These are phyloP conservation scores for Diplodia scrobiculata DNA, from an alignment of 2,329 filamentous ascomycete genomes.

Conservation along the genomic window DNA sequence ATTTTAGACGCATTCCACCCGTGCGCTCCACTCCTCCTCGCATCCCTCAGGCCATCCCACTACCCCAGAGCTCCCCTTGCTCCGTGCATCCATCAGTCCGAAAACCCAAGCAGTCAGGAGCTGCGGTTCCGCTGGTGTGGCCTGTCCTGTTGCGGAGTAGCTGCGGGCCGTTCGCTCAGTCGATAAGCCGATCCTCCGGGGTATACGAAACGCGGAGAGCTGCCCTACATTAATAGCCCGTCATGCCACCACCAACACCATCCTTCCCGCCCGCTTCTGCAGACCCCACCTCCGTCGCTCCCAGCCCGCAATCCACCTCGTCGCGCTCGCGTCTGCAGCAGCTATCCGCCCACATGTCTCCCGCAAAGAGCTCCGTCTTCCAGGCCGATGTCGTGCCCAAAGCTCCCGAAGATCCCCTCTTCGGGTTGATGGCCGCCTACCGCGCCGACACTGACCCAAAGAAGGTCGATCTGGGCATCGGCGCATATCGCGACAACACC, in stretches of 20 bases:
- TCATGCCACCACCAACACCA: conserved; percentile 30
- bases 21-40: conserved; percentile 11
- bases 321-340: conserved; percentile 51
- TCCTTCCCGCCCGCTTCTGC: conserved; percentile 30
- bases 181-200: conserved; percentile 27
- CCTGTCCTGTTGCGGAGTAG: conserved; percentile 17
- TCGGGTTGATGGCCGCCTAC: conserved; percentile 87
- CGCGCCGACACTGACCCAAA: conserved; percentile 71
- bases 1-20: background rate
- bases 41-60: conserved; percentile 15
- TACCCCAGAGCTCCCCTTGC: conserved; percentile 12
- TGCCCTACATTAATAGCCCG: conserved; percentile 20
- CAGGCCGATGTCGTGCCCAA: conserved; percentile 76
- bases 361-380: conserved; percentile 67
- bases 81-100: conserved; percentile 18
- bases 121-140: background rate
- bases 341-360: conserved; percentile 71
- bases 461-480: conserved; percentile 94
- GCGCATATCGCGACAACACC: conserved; percentile 91
- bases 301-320: background rate
- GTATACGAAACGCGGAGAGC: conserved; percentile 25
- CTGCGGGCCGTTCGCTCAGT: conserved; percentile 22
- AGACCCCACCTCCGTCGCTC: conserved; percentile 14
- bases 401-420: conserved; percentile 92
- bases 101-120: conserved; percentile 12